These are phyloP conservation scores for Musa acuminata DNA, from an alignment of 176 grass and related monocot genomes.

Conservation along the genomic window DNA sequence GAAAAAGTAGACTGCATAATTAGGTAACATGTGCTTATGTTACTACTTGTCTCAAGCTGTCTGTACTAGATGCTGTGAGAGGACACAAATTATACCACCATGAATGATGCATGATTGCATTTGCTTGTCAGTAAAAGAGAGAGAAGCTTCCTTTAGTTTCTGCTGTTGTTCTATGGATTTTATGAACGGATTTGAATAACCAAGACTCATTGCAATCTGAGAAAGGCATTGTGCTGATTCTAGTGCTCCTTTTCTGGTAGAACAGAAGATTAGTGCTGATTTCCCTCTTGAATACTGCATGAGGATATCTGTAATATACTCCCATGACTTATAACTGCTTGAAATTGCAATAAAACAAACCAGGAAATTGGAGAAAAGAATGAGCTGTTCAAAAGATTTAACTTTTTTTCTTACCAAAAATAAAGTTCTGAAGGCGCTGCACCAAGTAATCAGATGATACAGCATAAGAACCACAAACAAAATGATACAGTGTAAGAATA, in stretches of 20 bases:
- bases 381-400: slow-evolving; percentile 11
- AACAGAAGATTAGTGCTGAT: slow-evolving; percentile 89
- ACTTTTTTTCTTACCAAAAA: slow-evolving; percentile 46
- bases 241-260: slow-evolving; percentile 89
- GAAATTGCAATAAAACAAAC: not conserved
- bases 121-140: slow-evolving; percentile 79
- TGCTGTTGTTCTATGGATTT: slow-evolving; percentile 72
- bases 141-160: slow-evolving; percentile 64
- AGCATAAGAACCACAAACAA: slow-evolving; percentile 22
- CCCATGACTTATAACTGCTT: slow-evolving; percentile 23
- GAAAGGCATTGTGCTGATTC: slow-evolving; percentile 84
- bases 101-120: slow-evolving; percentile 71
- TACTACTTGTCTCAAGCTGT: not conserved
- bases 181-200: slow-evolving; percentile 85
- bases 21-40: not conserved
- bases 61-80: not conserved
- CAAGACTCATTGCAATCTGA: slow-evolving; percentile 44
- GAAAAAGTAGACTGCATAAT: not conserved
- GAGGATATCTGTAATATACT: slow-evolving; percentile 60
- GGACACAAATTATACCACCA: slow-evolving; percentile 41
- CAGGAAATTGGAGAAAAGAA: not conserved
- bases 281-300: slow-evolving; percentile 96
- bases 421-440: slow-evolving; percentile 83
- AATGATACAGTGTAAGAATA: slow-evolving; percentile 10
- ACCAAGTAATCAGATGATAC: slow-evolving; percentile 33